Evolutionary conservation across 257 asterid species (phyloP).

Genomic region (Solanum pinnatisectum): DNA sequence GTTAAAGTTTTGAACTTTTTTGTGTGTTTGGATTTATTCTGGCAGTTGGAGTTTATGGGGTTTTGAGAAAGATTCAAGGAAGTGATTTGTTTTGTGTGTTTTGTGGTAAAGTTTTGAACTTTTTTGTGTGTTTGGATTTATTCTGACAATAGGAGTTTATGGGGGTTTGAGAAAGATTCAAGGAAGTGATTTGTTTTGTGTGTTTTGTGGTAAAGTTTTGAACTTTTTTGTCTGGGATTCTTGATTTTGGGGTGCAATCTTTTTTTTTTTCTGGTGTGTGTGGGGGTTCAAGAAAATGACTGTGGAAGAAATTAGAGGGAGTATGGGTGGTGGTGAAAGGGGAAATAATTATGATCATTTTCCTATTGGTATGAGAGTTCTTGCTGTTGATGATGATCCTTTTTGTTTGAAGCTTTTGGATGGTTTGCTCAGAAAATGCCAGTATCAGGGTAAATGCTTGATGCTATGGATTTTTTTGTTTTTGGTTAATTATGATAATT

Average conservation of each 20-base stretch:
- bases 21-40: background rate
- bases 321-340: constrained; percentile 10
- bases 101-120: background rate
- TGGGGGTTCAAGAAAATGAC: constrained; percentile 35
- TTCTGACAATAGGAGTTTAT: constrained; percentile 10
- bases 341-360: constrained; percentile 31
- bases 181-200: constrained; percentile 7
- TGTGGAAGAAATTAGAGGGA: constrained; percentile 43
- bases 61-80: constrained; percentile 6
- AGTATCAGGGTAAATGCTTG: constrained; percentile 50
- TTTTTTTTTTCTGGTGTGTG: background rate
- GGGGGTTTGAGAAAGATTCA: background rate
- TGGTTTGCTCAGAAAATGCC: constrained; percentile 62
- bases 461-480: background rate
- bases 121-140: background rate
- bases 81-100: background rate
- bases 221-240: constrained; percentile 10
- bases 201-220: constrained; percentile 7
- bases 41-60: constrained; percentile 8
- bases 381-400: constrained; percentile 85
- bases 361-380: constrained; percentile 84
- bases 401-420: constrained; percentile 66
- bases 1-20: background rate
- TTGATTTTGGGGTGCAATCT: constrained; percentile 1
- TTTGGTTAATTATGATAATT: background rate